Conservation (phyloP, 129 eudicot species). For the Smallanthus sonchifolius region DNA sequence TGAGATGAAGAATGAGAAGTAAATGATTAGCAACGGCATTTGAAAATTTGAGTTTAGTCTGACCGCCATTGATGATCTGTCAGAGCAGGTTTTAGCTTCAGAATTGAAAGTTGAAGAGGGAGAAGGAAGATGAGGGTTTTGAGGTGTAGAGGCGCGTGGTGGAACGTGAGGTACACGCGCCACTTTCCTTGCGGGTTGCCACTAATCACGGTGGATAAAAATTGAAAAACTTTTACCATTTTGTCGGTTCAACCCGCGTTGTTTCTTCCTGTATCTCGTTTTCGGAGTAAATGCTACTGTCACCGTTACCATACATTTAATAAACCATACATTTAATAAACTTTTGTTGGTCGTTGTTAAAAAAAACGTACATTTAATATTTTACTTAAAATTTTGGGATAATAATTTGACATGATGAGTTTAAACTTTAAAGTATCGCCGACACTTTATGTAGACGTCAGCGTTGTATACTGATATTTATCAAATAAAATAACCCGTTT, state of each 20-base stretch:
- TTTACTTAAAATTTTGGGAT: too few species aligned
- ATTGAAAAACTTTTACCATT: not conserved
- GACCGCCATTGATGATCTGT: conserved; percentile 30
- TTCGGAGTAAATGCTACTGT: not conserved
- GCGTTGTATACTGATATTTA: too few species aligned
- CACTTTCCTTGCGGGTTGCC: not conserved
- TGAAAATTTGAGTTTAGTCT: not conserved
- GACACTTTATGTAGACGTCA: too few species aligned
- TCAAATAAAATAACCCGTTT: too few species aligned
- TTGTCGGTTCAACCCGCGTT: not conserved
- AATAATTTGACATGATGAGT: too few species aligned
- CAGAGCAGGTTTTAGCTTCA: not conserved
- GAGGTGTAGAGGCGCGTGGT: conserved; percentile 19
- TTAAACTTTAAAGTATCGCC: too few species aligned
- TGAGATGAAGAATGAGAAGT: conserved; percentile 18
- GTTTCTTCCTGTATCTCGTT: not conserved
- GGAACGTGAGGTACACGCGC: conserved; percentile 8
- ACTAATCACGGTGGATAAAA: conserved; percentile 13
- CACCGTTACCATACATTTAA: not conserved
- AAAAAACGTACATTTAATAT: too few species aligned
- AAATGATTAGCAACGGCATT: not conserved
- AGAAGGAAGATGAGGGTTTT: conserved; percentile 2
- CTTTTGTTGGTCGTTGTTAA: too few species aligned
- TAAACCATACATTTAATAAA: too few species aligned
- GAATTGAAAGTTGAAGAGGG: not conserved